Evolutionary conservation across 208 protist species (phyloP).

Genomic region (Balamuthia mandrillaris): DNA sequence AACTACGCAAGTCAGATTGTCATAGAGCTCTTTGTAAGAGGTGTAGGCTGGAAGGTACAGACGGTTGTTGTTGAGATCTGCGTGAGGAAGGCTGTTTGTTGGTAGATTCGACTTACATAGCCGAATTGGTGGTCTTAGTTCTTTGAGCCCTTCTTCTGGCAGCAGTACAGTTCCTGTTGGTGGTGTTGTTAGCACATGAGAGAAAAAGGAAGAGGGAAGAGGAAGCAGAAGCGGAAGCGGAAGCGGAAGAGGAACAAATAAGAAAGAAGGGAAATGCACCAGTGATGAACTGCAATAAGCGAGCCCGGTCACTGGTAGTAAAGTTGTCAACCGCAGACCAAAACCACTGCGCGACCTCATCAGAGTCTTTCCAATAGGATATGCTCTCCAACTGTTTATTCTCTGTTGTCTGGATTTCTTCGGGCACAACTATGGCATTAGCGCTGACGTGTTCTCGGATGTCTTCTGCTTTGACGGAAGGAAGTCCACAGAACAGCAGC

Average conservation of each 20-base stretch:
- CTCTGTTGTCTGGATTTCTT: too few relatives aligned
- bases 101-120: too few relatives aligned
- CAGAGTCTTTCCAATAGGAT: background rate
- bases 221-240: too few relatives aligned
- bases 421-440: too few relatives aligned
- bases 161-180: too few relatives aligned
- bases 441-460: background rate
- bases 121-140: too few relatives aligned
- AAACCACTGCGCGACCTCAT: slow-evolving; percentile 60
- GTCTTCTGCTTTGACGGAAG: slow-evolving; percentile 57
- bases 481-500: slow-evolving; percentile 66
- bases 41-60: slow-evolving; percentile 64
- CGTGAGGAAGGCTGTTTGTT: slow-evolving; percentile 35
- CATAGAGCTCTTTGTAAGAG: slow-evolving; percentile 31
- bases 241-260: too few relatives aligned
- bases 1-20: too few relatives aligned
- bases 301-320: slow-evolving; percentile 48
- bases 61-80: slow-evolving; percentile 69
- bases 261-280: slow-evolving; percentile 60
- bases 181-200: too few relatives aligned
- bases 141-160: too few relatives aligned
- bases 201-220: too few relatives aligned
- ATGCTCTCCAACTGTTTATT: too few relatives aligned
- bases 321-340: slow-evolving; percentile 52
- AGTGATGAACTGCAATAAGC: slow-evolving; percentile 65